A percentile compares a stretch with the other conserved stretches of the same genome.
Evolutionary conservation across 2,329 filamentous ascomycete genomes (phyloP).

Genomic region (Diaporthe vaccinii): DNA sequence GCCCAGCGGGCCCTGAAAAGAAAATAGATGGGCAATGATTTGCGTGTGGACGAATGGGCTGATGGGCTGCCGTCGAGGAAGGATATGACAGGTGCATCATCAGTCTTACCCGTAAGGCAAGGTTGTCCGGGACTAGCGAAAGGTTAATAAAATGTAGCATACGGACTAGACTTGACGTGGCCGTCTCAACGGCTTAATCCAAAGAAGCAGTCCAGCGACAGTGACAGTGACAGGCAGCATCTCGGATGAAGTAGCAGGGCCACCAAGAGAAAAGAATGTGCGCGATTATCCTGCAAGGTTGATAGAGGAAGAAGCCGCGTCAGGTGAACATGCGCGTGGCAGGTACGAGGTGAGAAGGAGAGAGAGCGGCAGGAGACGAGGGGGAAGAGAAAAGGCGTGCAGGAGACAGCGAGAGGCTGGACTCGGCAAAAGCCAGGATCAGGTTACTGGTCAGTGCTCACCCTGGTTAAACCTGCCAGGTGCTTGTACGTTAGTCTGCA

Average conservation of each 20-base stretch:
- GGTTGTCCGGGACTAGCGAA: conserved; percentile 17
- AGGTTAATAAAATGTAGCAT: conserved; percentile 15
- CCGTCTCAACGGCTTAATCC: background rate
- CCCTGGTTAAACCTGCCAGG: background rate
- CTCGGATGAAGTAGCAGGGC: background rate
- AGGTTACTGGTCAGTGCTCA: background rate
- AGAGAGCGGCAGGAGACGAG: background rate
- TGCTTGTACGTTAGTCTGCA: background rate
- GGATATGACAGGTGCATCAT: conserved; percentile 15
- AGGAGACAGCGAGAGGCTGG: background rate
- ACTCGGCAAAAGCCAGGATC: background rate
- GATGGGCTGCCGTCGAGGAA: conserved; percentile 4
- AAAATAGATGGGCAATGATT: background rate
- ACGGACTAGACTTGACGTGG: conserved; percentile 17
- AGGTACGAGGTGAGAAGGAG: background rate
- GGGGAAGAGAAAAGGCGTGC: too few species aligned
- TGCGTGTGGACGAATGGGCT: background rate
- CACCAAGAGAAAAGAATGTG: background rate
- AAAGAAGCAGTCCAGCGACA: conserved; percentile 3
- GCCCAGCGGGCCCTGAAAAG: background rate
- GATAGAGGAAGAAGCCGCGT: conserved; percentile 16
- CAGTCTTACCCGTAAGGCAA: background rate
- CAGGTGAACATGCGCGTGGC: background rate
- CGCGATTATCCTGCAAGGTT: background rate
- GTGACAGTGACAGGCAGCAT: background rate